Evolutionary conservation across 164 flowering plant species (phyloP), one percentile per base, ranked within the genome.

Genomic region (Brasenia schreberi): DNA sequence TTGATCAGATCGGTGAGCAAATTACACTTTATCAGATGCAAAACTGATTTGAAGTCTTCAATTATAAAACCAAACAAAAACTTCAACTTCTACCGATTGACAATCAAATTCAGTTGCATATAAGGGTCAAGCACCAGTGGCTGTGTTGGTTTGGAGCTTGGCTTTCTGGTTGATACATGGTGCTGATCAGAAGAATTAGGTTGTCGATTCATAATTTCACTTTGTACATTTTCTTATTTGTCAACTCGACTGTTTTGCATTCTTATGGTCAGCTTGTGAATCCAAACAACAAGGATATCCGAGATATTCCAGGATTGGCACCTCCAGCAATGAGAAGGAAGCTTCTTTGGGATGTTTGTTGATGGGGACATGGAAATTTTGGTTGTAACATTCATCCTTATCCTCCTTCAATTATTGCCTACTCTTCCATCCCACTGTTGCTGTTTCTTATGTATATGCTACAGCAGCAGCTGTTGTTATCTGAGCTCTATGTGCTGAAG

Each of bases 291-390:
- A 89, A 85, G 73, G 84, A 85, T 74, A 92, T 92, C 43, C 87
- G 80, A 53, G 89, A 89, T 69, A 89, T 92, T 64, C 98, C 98
- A 19, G 98, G 98, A 64, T 72, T 92, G 66, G 98, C 87, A 14
- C 98, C 98, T 33, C 98, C 98, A 3, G 98, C 84, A 43, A 77
- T 62, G 59, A 62, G 70, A 27, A 81, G 97, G 64, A 81, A 73
- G 65, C 78, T 92, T 59, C 92, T 91, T 18, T 91, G 87, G 89
- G 53, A 64, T 70, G 68, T 68, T 17, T 63, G 69, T 14, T 43
- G n/a, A 52, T 56, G 67, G 66, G 56, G 16, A 14, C 56, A 49
- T 6, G 56, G 4, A 12, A 49, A 49, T 49, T 49, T 49, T 49
- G 56, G 16, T 49, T 49, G 12, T 49, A 9, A 49, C 16, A 49